Base-by-base conservation (phyloP, 2,329 filamentous ascomycete species). In the Hymenoscyphus infarciens region DNA sequence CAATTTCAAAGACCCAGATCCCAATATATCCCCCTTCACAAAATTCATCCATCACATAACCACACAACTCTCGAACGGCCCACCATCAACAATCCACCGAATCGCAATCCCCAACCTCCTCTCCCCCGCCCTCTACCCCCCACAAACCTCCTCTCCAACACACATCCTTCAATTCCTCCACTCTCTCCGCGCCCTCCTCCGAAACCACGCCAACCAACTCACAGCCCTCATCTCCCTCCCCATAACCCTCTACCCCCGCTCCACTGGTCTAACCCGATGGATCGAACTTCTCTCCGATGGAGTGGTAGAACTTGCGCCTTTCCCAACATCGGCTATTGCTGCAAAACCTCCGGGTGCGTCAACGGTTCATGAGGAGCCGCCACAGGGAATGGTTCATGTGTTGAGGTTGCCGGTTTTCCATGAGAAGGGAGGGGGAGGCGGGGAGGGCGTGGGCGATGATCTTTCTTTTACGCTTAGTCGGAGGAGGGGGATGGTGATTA, bases 381-480 rank as follows among this genome's bases (percentile, higher is more conserved):
- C 90, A 1, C 94, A 98, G 73, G 95, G 95, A 0, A 85, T 98
- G 76, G 78, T 98, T 19, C 90, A 87, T 65, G 85, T 96, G 0
- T 91, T 96, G 74, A 88, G 88, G 60, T 76, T 98, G 39, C 94
- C 95, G 0, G 81, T 97, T 0, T 88, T 91, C 68, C 91, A 96
- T 64, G 94, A 98, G 74, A 91, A 90, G 68, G 94, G 95, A 1
- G 92, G 92, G 1, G 92, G 91, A 15, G 88, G 86, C 10, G 82
- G 85, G 1, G 86, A 81, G 63, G 87, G 86, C 66, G 82, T 88
- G 60, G 87, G 90, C 27, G 91, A 96, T 72, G 92, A 97, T 76
- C 83, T 97, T 76, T 92, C 92, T 4, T 99, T 99, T 75, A 93
- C 87, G 64, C 78, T 99, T 59, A 97, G 92, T 74, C 83, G 91